Base-by-base conservation (phyloP, 306 rosid species). In the Dryas octopetala region DNA sequence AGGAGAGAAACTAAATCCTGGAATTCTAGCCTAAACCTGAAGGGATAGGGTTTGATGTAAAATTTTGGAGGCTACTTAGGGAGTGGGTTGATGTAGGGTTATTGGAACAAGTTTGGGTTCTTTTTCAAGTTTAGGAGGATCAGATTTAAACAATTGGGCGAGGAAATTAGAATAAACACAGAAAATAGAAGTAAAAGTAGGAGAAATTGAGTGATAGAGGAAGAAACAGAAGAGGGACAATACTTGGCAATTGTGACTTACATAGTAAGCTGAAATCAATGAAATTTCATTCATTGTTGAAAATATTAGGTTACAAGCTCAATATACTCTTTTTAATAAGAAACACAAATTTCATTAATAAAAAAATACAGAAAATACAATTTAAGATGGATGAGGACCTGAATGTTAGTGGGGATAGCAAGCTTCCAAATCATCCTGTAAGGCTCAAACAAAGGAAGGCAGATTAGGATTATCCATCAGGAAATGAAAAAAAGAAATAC, bases 181-280 rank as follows among this genome's bases (percentile, higher is more conserved):
- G 47, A 47, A 62, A 61, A 41, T 62, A 62, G 48, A 15, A 40
- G 47, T 62, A 16, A 41, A 62, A 43, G 23, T 7, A 41, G 49
- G 68, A 14, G 68, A 62, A 51, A 8, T 61, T 61, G 65, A 40
- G 68, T 14, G 48, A 23, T 32, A 62, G 26, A 61, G 66, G 45
- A 61, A 32, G 19, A 16, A 41, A 40, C 2, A 40, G 13, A 26
- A 60, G 45, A 32, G 68, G 28, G 26, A 38, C 48, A 41, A 41
- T 62, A 62, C 12, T 41, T 7, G 66, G 66, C 41, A 12, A 10
- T 5, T 14, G 17, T 13, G 14, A 7, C 26, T 41, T 23, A 23
- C 49, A 15, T 41, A 7, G 23, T 40, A 15, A 62, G 46, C 49
- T 38, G 68, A 41, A 14, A 6, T 26, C 13, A 43, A 62, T 62